A percentile compares a stretch with the other conserved stretches of the same genome.
These are phyloP conservation scores for Ustilago sp. DNA, from an alignment of 1,284 basidiomycete species.

Conservation along the genomic window DNA sequence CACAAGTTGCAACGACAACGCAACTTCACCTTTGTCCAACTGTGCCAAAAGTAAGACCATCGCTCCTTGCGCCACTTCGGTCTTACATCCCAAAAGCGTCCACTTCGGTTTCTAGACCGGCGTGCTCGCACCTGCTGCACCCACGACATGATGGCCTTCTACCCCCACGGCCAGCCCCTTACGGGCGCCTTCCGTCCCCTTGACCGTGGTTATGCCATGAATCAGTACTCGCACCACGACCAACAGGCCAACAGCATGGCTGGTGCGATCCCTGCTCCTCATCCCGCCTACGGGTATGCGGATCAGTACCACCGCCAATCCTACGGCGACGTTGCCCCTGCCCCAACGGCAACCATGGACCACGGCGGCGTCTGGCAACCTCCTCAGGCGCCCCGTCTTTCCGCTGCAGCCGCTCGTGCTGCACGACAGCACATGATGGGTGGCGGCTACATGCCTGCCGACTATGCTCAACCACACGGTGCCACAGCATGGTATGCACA, in stretches of 20 bases:
- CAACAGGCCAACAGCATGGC: constrained; percentile 15
- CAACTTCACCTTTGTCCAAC: background rate
- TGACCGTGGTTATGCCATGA: constrained; percentile 18
- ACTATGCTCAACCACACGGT: constrained; percentile 20
- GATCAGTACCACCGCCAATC: constrained; percentile 30
- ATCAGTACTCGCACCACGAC: constrained; percentile 27
- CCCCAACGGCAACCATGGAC: constrained; percentile 13
- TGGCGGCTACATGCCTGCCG: constrained; percentile 20
- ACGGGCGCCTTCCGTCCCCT: constrained; percentile 17
- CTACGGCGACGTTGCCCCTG: constrained; percentile 16
- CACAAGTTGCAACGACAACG: background rate
- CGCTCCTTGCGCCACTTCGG: constrained; percentile 1
- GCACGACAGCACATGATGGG: constrained; percentile 27
- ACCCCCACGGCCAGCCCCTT: constrained; percentile 24
- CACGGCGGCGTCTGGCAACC: constrained; percentile 42
- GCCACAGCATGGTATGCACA: constrained; percentile 35
- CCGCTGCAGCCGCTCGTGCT: constrained; percentile 47
- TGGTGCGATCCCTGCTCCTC: constrained; percentile 5
- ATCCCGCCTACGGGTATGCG: constrained; percentile 21
- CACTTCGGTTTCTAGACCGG: constrained; percentile 23
- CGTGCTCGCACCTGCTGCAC: constrained; percentile 25
- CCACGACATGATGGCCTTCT: constrained; percentile 22
- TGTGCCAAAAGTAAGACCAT: constrained; percentile 8
- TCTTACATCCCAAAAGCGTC: constrained; percentile 30
- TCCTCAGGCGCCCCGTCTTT: constrained; percentile 47